Conservation (phyloP, 495 filamentous ascomycete genomes). For the Clohesyomyces aquaticus region DNA sequence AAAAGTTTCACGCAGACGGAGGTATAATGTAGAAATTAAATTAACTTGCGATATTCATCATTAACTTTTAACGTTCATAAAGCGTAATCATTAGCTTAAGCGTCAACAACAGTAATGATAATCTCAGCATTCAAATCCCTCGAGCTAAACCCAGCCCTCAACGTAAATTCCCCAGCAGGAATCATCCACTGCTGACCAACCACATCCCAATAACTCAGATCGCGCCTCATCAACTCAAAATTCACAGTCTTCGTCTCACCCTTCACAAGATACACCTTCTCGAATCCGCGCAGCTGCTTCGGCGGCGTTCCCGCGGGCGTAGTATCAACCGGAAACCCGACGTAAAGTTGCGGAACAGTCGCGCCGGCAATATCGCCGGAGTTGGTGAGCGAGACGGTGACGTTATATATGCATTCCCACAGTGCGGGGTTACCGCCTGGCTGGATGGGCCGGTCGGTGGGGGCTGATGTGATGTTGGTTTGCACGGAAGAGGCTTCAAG, state of each 20-base stretch:
- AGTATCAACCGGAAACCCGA: conserved; percentile 39
- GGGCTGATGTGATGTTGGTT: background rate
- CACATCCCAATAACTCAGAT: conserved; percentile 62
- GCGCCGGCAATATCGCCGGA: conserved; percentile 55
- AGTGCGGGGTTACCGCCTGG: conserved; percentile 23
- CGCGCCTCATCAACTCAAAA: conserved; percentile 54
- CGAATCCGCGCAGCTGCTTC: conserved; percentile 60
- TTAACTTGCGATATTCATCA: too few species aligned
- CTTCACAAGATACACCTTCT: conserved; percentile 54
- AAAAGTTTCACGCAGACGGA: too few species aligned
- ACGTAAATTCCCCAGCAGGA: conserved; percentile 51
- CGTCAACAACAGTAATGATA: conserved; percentile 1
- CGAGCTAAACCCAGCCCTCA: conserved; percentile 55
- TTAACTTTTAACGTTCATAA: too few species aligned
- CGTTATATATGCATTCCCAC: conserved; percentile 43
- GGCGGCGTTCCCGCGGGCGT: conserved; percentile 42
- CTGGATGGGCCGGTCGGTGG: conserved; percentile 11
- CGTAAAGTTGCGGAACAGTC: conserved; percentile 63
- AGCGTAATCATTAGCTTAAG: too few species aligned
- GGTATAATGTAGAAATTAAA: too few species aligned
- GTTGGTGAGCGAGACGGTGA: conserved; percentile 55
- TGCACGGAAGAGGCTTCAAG: background rate
- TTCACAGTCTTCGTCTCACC: conserved; percentile 51
- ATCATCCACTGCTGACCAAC: conserved; percentile 56
- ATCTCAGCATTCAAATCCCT: conserved; percentile 41